A percentile compares a stretch with the other conserved stretches of the same genome.
phyloP scores from a whole-genome alignment of 1,139 yeast genomes.

The Hyphopichia pseudoburtonii region DNA sequence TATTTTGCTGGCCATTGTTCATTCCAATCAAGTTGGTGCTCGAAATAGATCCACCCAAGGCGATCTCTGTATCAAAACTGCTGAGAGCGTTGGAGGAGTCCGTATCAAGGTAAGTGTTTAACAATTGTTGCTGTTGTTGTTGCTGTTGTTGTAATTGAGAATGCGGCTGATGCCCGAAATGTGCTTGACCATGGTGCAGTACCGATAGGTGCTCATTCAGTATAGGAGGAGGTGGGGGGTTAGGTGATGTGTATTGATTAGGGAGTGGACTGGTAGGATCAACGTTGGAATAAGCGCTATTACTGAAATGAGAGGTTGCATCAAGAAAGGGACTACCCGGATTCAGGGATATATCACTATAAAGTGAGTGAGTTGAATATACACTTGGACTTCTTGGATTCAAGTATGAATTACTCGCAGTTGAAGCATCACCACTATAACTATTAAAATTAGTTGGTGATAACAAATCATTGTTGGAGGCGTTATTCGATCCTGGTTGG shows the following conservation, averaged over 20 bases:
- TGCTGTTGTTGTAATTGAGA: slow-evolving; percentile 2
- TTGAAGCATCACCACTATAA: neutral
- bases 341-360: slow-evolving; percentile 39
- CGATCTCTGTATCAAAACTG: slow-evolving; percentile 36
- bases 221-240: no score
- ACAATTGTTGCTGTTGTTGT: slow-evolving; percentile 10
- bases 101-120: slow-evolving; percentile 10
- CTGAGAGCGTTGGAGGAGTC: slow-evolving; percentile 11
- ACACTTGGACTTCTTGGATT: slow-evolving; percentile 19
- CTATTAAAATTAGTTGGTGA: slow-evolving; percentile 4
- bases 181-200: no score
- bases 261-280: slow-evolving; percentile 8
- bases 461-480: slow-evolving; percentile 5
- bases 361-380: slow-evolving; percentile 28
- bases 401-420: slow-evolving; percentile 3
- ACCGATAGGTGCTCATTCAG: no score
- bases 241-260: neutral
- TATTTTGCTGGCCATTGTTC: no score
- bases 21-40: slow-evolving; percentile 32
- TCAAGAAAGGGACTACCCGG: slow-evolving; percentile 43
- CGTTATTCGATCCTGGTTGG: slow-evolving; percentile 5
- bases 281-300: slow-evolving; percentile 13
- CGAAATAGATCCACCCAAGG: slow-evolving; percentile 42
- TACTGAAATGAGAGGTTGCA: slow-evolving; percentile 35
- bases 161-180: no score